Conservation (phyloP, 228 moss, liverwort and hornwort genomes). For the Sphagnum magellanicum region DNA sequence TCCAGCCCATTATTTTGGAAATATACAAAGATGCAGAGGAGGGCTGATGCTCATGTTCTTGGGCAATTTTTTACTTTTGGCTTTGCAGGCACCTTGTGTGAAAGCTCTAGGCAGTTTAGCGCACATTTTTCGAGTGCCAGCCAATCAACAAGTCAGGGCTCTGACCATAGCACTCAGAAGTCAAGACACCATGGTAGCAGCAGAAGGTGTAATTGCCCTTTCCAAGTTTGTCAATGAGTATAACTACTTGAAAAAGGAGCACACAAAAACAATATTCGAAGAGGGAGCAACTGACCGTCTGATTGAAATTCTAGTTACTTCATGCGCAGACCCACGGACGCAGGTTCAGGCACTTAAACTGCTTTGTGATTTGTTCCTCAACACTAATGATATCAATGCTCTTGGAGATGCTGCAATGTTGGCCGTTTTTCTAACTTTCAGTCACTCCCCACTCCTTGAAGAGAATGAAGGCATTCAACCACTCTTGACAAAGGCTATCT, state of each 20-base stretch:
- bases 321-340: conserved; percentile 15
- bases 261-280: neutral
- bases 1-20: too few species aligned
- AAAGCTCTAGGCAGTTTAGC: neutral
- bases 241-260: neutral
- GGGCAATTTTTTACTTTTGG: too few species aligned
- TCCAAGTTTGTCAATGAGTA: neutral
- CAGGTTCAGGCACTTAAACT: conserved; percentile 44
- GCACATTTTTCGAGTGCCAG: neutral
- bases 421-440: neutral
- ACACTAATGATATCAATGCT: conserved; percentile 25
- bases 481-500: conserved; percentile 20
- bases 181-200: neutral
- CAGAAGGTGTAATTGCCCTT: neutral
- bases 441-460: conserved; percentile 19
- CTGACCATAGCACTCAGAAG: neutral
- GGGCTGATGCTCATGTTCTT: too few species aligned
- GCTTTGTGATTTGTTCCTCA: conserved; percentile 33
- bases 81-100: neutral
- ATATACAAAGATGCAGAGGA: too few species aligned
- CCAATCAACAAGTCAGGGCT: neutral
- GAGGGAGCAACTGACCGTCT: neutral
- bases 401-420: conserved; percentile 18
- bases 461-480: conserved; percentile 31
- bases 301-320: conserved; percentile 22